Percentiles rank a stretch among this genome's conserved stretches.
Conservation (phyloP, 495 filamentous ascomycete species). For the Penicillium maclennaniae region DNA sequence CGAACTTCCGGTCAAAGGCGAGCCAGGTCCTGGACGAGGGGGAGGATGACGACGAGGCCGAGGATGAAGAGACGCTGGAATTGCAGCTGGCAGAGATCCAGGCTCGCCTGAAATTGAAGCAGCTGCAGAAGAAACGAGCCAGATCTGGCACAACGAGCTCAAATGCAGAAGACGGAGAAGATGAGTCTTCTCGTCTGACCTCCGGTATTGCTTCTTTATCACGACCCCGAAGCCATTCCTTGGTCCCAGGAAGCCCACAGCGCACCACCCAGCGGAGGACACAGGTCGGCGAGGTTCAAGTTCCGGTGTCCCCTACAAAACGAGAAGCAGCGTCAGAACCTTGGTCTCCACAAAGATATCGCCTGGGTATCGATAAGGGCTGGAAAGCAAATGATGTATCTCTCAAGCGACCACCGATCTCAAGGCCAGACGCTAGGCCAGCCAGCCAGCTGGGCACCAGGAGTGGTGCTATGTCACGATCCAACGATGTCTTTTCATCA, state of each 20-base stretch:
- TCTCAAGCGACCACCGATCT: conserved; percentile 64
- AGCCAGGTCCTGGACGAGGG: conserved; percentile 33
- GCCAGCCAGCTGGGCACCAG: conserved; percentile 34
- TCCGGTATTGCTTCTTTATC: conserved; percentile 24
- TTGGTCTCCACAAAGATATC: conserved; percentile 72
- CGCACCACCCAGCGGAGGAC: conserved; percentile 9
- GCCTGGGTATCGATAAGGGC: conserved; percentile 89
- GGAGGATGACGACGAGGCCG: conserved; percentile 38
- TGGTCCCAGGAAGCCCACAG: conserved; percentile 24
- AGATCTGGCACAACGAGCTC: conserved; percentile 29
- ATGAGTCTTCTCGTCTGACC: conserved; percentile 15
- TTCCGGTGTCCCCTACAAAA: conserved; percentile 75
- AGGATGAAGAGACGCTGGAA: conserved; percentile 84
- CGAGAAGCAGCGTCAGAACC: conserved; percentile 49
- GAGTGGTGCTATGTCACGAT: conserved; percentile 23
- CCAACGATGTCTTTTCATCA: conserved; percentile 18
- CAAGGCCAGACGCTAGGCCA: conserved; percentile 19
- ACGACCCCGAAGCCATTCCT: conserved; percentile 15
- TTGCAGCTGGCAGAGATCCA: conserved; percentile 82
- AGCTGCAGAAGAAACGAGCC: conserved; percentile 59
- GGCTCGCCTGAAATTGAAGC: conserved; percentile 83
- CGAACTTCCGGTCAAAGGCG: conserved; percentile 36
- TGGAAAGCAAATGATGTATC: conserved; percentile 79
- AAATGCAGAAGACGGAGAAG: conserved; percentile 22
- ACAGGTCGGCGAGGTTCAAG: conserved; percentile 53